Evolutionary conservation across 2,329 filamentous ascomycete species (phyloP).

Genomic region (Hymenoscyphus linearis): DNA sequence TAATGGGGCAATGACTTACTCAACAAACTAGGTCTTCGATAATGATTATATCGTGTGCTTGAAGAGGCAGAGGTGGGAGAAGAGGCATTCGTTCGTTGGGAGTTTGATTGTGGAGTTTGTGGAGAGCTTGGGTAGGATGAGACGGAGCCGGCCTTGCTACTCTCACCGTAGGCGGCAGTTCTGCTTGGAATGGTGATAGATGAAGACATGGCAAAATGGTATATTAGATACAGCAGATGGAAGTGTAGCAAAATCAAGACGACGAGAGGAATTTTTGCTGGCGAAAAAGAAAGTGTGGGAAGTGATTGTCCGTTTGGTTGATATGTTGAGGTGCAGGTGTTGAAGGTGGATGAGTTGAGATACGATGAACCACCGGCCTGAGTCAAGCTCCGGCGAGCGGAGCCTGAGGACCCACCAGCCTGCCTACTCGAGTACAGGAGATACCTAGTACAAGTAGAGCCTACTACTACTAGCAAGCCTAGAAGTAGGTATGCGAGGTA

Average conservation of each 20-base stretch:
- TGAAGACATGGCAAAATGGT: constrained; percentile 46
- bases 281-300: background rate
- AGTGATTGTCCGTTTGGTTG: background rate
- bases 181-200: constrained; percentile 62
- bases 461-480: no score
- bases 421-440: background rate
- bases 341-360: background rate
- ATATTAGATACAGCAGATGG: background rate
- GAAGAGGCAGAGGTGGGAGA: constrained; percentile 34
- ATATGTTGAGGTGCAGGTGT: background rate
- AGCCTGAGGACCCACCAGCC: background rate
- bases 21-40: constrained; percentile 56
- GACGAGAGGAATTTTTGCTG: background rate
- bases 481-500: no score
- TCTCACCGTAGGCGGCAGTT: constrained; percentile 35
- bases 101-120: constrained; percentile 42
- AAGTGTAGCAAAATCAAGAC: background rate
- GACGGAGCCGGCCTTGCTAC: constrained; percentile 44
- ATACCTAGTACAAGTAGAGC: no score
- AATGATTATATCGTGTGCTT: constrained; percentile 41
- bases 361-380: background rate
- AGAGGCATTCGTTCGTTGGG: constrained; percentile 38
- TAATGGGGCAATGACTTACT: constrained; percentile 42
- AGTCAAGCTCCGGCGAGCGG: constrained; percentile 4
- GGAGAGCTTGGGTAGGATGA: constrained; percentile 55